phyloP scores from a whole-genome alignment of 495 filamentous ascomycete species.

The Parathielavia hyrcaniae region DNA sequence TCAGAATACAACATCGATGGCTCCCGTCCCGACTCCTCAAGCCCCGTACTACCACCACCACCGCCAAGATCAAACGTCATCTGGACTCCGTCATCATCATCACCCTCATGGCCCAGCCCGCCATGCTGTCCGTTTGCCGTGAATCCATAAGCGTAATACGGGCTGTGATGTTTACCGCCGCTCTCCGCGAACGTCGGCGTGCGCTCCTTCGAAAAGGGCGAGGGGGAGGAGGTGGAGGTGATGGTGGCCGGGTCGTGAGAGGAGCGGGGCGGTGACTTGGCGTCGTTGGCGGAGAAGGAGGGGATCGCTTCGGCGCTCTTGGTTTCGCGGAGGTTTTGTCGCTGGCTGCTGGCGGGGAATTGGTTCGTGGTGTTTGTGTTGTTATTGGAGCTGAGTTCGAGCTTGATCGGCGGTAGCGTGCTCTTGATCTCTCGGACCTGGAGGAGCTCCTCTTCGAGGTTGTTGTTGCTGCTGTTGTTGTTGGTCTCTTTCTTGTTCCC shows the following conservation, averaged over 20 bases:
- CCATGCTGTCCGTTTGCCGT: neutral
- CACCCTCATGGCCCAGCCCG: neutral
- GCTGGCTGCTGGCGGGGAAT: constrained; percentile 27
- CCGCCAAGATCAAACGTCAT: constrained; percentile 65
- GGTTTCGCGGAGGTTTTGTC: constrained; percentile 42
- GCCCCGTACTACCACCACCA: constrained; percentile 39
- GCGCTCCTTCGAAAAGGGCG: constrained; percentile 10
- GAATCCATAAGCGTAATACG: constrained; percentile 5
- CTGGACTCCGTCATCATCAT: constrained; percentile 43
- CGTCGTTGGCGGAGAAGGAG: constrained; percentile 28
- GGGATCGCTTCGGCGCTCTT: constrained; percentile 40
- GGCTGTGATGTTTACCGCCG: neutral
- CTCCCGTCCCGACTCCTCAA: constrained; percentile 21
- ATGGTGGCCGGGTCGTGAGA: constrained; percentile 23
- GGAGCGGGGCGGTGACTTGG: constrained; percentile 18
- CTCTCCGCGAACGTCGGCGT: constrained; percentile 20
- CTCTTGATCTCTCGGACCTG: constrained; percentile 78
- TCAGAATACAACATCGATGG: constrained; percentile 37
- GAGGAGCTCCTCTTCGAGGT: constrained; percentile 41
- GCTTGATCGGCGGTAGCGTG: constrained; percentile 82
- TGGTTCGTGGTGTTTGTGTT: neutral
- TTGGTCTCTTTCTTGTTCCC: constrained; percentile 15
- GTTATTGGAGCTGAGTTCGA: constrained; percentile 54
- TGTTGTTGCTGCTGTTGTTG: too few relatives aligned
- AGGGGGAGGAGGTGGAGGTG: too few relatives aligned